Percentiles rank a stretch among this genome's conserved stretches.
These are phyloP conservation scores for Biscutella auriculata DNA, from an alignment of 441 rosid species.

Conservation along the genomic window DNA sequence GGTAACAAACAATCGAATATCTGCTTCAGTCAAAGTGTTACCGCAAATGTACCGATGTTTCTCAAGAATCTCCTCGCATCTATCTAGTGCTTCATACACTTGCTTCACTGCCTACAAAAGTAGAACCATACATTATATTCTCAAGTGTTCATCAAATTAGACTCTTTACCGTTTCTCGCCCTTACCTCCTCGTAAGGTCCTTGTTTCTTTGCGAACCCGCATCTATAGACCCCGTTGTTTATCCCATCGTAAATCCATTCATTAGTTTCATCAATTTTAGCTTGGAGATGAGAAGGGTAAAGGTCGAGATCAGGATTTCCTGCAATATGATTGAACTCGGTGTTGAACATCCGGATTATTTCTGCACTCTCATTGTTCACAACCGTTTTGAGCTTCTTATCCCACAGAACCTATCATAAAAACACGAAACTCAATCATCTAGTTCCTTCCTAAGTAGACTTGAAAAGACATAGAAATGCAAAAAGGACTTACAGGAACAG, in stretches of 20 bases:
- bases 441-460: background rate
- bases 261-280: constrained; percentile 48
- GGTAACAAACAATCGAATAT: constrained; percentile 71
- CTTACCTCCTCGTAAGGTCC: constrained; percentile 77
- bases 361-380: constrained; percentile 78
- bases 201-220: constrained; percentile 82
- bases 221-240: constrained; percentile 77
- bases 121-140: background rate
- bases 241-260: constrained; percentile 65
- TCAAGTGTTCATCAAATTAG: background rate
- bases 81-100: constrained; percentile 63
- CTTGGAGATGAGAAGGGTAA: constrained; percentile 47
- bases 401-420: constrained; percentile 62
- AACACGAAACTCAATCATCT: constrained; percentile 4
- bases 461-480: background rate
- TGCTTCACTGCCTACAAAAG: constrained; percentile 49
- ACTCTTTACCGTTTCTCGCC: background rate
- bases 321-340: constrained; percentile 68
- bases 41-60: constrained; percentile 70
- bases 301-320: constrained; percentile 59
- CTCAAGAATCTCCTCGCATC: constrained; percentile 62
- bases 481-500: constrained; percentile 66
- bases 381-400: constrained; percentile 78
- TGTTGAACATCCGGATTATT: constrained; percentile 66
- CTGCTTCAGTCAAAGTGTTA: constrained; percentile 53